Evolutionary conservation across 2,329 filamentous ascomycete genomes (phyloP).

Genomic region (Fusarium cicatricum): DNA sequence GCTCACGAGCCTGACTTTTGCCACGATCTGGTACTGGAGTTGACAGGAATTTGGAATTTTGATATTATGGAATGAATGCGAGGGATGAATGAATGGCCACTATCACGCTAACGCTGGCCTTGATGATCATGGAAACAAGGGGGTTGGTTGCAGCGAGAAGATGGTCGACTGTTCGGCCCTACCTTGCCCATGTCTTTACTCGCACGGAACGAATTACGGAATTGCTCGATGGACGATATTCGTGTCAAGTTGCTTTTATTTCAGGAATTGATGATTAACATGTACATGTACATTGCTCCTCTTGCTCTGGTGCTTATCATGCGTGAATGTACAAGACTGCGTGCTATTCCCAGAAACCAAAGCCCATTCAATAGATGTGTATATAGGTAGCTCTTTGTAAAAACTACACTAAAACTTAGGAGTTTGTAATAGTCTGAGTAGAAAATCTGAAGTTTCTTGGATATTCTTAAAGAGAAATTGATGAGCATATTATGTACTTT

Average conservation of each 20-base stretch:
- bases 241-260: constrained; percentile 16
- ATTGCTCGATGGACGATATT: constrained; percentile 1
- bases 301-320: neutral
- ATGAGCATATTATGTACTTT: too few species aligned
- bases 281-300: neutral
- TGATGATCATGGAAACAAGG: neutral
- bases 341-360: neutral
- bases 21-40: constrained; percentile 29
- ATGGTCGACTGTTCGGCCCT: neutral
- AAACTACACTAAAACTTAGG: too few species aligned
- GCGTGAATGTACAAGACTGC: neutral
- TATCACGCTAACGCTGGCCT: constrained; percentile 1
- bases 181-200: neutral
- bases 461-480: too few species aligned
- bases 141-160: neutral
- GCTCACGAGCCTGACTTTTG: neutral
- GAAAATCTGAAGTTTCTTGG: too few species aligned
- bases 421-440: too few species aligned
- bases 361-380: too few species aligned
- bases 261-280: constrained; percentile 25
- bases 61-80: constrained; percentile 1
- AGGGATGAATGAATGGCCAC: neutral
- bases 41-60: constrained; percentile 18
- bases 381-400: too few species aligned
- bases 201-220: neutral